Evolutionary conservation across 345 rosid species (phyloP), one percentile per base, ranked within the genome.

Genomic region (Carallia pectinifolia): DNA sequence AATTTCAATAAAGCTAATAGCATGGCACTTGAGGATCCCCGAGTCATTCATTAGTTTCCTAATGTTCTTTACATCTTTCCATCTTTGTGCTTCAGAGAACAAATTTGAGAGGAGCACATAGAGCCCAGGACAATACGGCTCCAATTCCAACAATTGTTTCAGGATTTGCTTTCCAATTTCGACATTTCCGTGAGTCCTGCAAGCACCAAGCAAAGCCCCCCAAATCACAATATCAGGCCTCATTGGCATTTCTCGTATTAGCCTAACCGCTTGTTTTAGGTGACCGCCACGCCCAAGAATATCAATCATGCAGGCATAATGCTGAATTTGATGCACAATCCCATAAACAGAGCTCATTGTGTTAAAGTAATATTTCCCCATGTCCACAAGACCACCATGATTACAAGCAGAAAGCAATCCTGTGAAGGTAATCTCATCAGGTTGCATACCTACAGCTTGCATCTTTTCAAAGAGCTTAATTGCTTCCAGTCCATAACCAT

Each of bases 201-300:
- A 80, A 30, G 89, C 85, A 30, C 89, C 83, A 7, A 86, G 80
- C 74, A 86, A 68, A 71, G 87, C 81, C 36, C 87, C 89, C 87
- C 87, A 81, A 7, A 80, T 64, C 74, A 80, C 76, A 33, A 80
- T 73, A 59, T 83, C 84, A 7, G 87, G 84, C 69, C 47, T 64
- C 8, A 76, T 67, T 4, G 85, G 73, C 52, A 79, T 30, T 33
- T 66, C 44, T 64, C 76, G 67, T 12, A 85, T 75, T 16, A 83
- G 75, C 37, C 71, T 55, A 23, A 72, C 78, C 30, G 80, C 85
- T 67, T 83, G 85, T 44, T 77, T 76, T 70, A 83, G 48, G 8
- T 72, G 85, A 60, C 85, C 87, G 60, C 84, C 89, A 37, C 89
- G 80, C 55, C 89, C 89, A 66, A 81, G 82, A 85, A 85, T 58